Conservation (phyloP, 2,329 filamentous ascomycete genomes). For the Penicillium sp. region DNA sequence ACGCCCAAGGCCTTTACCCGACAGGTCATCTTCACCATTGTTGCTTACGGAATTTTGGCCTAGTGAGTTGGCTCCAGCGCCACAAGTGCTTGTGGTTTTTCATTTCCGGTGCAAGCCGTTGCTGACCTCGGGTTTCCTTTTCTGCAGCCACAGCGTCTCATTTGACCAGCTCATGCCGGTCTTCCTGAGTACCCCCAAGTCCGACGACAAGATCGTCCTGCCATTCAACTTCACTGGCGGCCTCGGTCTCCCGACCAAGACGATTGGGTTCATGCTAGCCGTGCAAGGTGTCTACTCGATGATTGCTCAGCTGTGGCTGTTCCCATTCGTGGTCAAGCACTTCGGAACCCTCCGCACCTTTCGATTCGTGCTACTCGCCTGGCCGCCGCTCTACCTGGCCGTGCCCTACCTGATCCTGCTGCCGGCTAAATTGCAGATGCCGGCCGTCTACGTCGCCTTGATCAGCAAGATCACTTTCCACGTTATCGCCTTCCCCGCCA, state of each 20-base stretch:
- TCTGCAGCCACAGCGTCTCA: slow-evolving; percentile 83
- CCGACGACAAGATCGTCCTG: slow-evolving; percentile 54
- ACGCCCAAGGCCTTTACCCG: slow-evolving; percentile 69
- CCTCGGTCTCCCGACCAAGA: slow-evolving; percentile 76
- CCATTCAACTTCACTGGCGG: slow-evolving; percentile 89
- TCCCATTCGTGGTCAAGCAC: slow-evolving; percentile 70
- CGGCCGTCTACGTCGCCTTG: slow-evolving; percentile 72
- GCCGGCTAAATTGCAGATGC: slow-evolving; percentile 66
- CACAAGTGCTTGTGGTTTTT: not conserved
- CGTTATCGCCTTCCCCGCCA: slow-evolving; percentile 85
- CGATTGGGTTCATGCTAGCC: slow-evolving; percentile 83
- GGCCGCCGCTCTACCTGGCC: slow-evolving; percentile 81
- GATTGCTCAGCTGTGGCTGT: slow-evolving; percentile 77
- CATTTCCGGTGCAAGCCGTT: slow-evolving; percentile 38
- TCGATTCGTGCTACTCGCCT: slow-evolving; percentile 73
- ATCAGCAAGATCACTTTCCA: slow-evolving; percentile 92
- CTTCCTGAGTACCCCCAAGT: slow-evolving; percentile 71
- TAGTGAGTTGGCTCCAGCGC: slow-evolving; percentile 65
- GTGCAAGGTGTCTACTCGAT: slow-evolving; percentile 88
- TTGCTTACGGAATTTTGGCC: slow-evolving; percentile 86
- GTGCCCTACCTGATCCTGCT: slow-evolving; percentile 88
- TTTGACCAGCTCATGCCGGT: slow-evolving; percentile 93
- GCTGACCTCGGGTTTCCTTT: slow-evolving; percentile 22
- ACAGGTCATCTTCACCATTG: slow-evolving; percentile 81
- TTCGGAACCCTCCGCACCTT: slow-evolving; percentile 80